Evolutionary conservation across 768 basidiomycete species (phyloP).

Genomic region (Lyophyllum semitale): DNA sequence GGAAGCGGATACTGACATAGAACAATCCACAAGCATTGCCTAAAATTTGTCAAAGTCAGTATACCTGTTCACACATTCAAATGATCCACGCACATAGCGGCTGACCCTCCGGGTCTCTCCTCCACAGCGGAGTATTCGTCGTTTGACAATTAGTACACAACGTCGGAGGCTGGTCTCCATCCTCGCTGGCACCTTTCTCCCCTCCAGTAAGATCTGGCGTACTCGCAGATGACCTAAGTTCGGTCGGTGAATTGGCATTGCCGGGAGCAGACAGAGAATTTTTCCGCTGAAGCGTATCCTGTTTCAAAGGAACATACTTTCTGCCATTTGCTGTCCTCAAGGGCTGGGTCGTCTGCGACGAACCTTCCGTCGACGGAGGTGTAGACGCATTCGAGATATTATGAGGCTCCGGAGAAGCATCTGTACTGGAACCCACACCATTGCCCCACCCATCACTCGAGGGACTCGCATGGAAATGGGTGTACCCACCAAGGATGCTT

Average conservation of each 20-base stretch:
- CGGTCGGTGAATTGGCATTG: conserved; percentile 29
- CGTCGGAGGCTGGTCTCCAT: conserved; percentile 73
- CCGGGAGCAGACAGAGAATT: conserved; percentile 36
- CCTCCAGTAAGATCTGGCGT: conserved; percentile 61
- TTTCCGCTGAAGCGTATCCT: conserved; percentile 55
- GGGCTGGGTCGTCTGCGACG: conserved; percentile 24
- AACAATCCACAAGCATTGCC: conserved; percentile 93
- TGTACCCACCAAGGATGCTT: conserved; percentile 46
- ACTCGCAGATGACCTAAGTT: conserved; percentile 59
- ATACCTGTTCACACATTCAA: not conserved
- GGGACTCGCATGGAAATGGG: conserved; percentile 71
- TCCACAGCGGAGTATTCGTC: conserved; percentile 92
- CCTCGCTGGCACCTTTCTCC: conserved; percentile 53
- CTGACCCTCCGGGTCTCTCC: conserved; percentile 90
- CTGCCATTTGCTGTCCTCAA: conserved; percentile 38
- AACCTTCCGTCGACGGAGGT: conserved; percentile 66
- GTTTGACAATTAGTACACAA: conserved; percentile 95
- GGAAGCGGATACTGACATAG: conserved; percentile 63
- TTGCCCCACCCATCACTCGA: conserved; percentile 84
- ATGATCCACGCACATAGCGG: conserved; percentile 69
- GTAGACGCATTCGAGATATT: conserved; percentile 71
- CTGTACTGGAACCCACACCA: conserved; percentile 64
- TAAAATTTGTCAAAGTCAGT: conserved; percentile 28
- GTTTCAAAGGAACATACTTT: conserved; percentile 69
- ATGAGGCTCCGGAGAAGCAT: conserved; percentile 77